A percentile compares a stretch with the other conserved stretches of the same genome.
Conservation (phyloP, 192 early-diverging fungal species). For the Funneliformis mosseae region DNA sequence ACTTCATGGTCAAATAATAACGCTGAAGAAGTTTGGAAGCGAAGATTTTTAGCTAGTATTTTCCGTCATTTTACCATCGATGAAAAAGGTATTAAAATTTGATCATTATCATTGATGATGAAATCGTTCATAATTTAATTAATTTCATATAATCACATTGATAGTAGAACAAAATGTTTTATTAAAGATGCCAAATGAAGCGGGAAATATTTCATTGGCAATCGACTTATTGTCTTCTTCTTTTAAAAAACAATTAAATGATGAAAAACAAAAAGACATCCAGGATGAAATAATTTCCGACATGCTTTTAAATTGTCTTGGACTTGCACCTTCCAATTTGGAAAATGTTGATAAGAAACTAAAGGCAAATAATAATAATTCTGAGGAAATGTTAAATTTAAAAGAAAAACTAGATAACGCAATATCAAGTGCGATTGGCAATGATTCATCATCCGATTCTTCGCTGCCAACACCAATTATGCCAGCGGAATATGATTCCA, state of each 20-base stretch:
- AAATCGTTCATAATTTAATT: not conserved
- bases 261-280: constrained; percentile 17
- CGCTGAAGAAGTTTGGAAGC: constrained; percentile 5
- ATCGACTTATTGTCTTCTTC: not conserved
- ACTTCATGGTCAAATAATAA: constrained; percentile 11
- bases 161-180: constrained; percentile 22
- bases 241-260: constrained; percentile 8
- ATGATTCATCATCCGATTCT: not conserved
- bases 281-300: constrained; percentile 22
- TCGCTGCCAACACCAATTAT: constrained; percentile 17
- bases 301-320: constrained; percentile 19
- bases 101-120: not conserved
- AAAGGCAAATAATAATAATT: not conserved
- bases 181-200: not conserved
- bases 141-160: not conserved
- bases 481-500: constrained; percentile 53
- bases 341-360: not conserved
- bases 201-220: not conserved
- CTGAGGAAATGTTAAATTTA: not conserved
- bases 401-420: constrained; percentile 10
- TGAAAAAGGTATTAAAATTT: not conserved
- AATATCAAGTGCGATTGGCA: not conserved
- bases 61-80: constrained; percentile 20
- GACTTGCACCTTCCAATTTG: not conserved
- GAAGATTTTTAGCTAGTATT: constrained; percentile 1